These are phyloP conservation scores for Leishmania tarentolae DNA, from an alignment of 208 protist species.

Conservation along the genomic window DNA sequence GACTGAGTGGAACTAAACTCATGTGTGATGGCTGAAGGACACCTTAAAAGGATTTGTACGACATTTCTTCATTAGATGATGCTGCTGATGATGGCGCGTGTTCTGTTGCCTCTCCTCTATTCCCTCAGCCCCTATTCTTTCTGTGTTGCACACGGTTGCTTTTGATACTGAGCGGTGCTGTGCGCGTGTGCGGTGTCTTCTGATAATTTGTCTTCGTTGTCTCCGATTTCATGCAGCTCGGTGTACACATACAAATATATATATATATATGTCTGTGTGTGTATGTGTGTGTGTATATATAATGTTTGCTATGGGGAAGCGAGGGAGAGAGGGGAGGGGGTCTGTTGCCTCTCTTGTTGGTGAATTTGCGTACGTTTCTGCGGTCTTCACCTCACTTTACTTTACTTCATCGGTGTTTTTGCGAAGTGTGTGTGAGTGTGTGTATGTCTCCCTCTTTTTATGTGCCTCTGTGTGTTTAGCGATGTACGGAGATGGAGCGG, in stretches of 20 bases:
- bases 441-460: neutral
- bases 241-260: too few species aligned
- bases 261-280: too few species aligned
- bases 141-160: neutral
- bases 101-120: neutral
- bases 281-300: too few species aligned
- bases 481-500: neutral
- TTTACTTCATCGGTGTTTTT: neutral
- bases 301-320: too few species aligned
- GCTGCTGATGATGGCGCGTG: neutral
- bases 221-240: neutral
- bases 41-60: neutral
- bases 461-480: slow-evolving; percentile 1
- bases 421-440: neutral
- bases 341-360: neutral
- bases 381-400: neutral
- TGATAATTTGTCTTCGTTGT: neutral
- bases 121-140: neutral
- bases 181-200: neutral
- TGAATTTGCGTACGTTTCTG: neutral
- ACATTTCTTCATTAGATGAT: neutral
- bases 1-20: neutral
- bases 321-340: neutral
- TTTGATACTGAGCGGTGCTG: neutral
- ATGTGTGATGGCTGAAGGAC: neutral